A percentile compares a stretch with the other conserved stretches of the same genome.
Conservation (phyloP, 129 eudicot species). For the Flaveria bidentis region DNA sequence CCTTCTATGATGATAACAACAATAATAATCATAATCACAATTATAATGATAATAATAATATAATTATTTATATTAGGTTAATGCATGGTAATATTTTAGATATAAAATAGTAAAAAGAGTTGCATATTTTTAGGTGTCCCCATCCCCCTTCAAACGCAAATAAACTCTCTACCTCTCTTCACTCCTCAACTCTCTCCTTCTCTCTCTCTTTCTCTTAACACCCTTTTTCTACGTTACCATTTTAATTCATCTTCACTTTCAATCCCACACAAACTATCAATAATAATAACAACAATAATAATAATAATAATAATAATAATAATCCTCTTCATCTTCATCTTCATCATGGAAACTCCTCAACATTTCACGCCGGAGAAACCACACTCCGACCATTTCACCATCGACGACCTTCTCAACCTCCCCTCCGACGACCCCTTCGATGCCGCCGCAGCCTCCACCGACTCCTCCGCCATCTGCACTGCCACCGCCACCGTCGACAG, state of each 20-base stretch:
- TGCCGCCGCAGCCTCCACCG: slow-evolving; percentile 33
- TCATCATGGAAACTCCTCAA: slow-evolving; percentile 51
- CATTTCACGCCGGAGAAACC: slow-evolving; percentile 51
- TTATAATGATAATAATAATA: too few species aligned
- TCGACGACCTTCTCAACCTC: slow-evolving; percentile 81
- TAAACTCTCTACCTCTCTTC: slow-evolving; percentile 67
- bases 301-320: too few species aligned
- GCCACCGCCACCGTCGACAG: slow-evolving; percentile 51
- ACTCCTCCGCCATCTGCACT: slow-evolving; percentile 41
- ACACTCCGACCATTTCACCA: slow-evolving; percentile 58
- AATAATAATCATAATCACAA: too few species aligned
- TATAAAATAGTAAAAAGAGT: not conserved
- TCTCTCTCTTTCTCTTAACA: slow-evolving; percentile 28
- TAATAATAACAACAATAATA: too few species aligned
- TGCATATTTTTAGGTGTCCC: slow-evolving; percentile 60
- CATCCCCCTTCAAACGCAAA: slow-evolving; percentile 81
- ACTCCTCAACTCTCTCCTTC: slow-evolving; percentile 43
- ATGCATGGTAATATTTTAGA: too few species aligned
- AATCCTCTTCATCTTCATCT: too few species aligned
- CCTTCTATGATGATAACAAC: too few species aligned
- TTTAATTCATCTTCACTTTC: not conserved
- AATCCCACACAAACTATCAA: not conserved
- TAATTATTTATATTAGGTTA: too few species aligned
- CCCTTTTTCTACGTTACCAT: slow-evolving; percentile 24
- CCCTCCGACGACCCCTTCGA: slow-evolving; percentile 47